phyloP scores from a whole-genome alignment of 2,329 filamentous ascomycete genomes.

The Pseudogymnoascus sp. region DNA sequence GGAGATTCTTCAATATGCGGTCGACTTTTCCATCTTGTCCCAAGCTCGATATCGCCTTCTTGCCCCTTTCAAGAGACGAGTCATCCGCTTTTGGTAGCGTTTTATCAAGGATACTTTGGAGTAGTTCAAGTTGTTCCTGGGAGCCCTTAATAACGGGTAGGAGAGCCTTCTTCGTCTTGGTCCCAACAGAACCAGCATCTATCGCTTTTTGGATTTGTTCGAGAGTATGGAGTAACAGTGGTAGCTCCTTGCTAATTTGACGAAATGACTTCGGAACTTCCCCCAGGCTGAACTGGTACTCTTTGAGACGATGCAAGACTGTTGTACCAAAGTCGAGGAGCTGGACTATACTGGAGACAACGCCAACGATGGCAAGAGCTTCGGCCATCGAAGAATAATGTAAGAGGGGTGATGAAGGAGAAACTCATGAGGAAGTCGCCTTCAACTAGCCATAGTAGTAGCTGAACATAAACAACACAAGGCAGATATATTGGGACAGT shows the following conservation, averaged over 20 bases:
- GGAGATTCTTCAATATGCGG: conserved; percentile 7
- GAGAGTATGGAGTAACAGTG: conserved; percentile 7
- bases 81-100: conserved; percentile 9
- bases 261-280: conserved; percentile 8
- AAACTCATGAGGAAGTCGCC: not conserved
- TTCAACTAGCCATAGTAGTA: not conserved
- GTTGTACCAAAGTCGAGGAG: conserved; percentile 13
- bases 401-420: not conserved
- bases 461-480: not conserved
- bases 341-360: conserved; percentile 20
- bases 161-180: conserved; percentile 1
- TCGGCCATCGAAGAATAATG: conserved; percentile 18
- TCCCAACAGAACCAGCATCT: conserved; percentile 4
- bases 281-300: conserved; percentile 7
- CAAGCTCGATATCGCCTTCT: conserved; percentile 11
- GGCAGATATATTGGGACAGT: not conserved
- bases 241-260: conserved; percentile 8
- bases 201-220: conserved; percentile 4
- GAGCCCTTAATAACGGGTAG: conserved; percentile 5
- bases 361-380: conserved; percentile 16
- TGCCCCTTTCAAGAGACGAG: conserved; percentile 1
- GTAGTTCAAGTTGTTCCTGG: conserved; percentile 10
- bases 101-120: conserved; percentile 9
- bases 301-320: conserved; percentile 12
- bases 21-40: conserved; percentile 9